Conservation (phyloP, 495 filamentous ascomycete species). For the Tuber umbilicatum region DNA sequence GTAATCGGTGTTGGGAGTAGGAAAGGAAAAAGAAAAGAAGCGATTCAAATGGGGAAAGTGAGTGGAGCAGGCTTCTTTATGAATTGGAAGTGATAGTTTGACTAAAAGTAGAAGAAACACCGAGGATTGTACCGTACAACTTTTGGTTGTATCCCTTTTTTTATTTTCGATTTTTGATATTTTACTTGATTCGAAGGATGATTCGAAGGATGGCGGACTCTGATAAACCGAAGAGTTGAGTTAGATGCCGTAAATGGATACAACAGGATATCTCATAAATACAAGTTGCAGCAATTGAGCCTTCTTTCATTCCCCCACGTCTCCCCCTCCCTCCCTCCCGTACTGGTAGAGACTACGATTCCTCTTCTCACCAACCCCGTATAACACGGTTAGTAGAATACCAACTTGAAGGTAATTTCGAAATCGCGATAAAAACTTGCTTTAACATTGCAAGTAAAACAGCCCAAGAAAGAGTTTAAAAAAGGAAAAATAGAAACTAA, state of each 20-base stretch:
- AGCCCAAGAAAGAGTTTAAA: not conserved
- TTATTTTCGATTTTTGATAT: not conserved
- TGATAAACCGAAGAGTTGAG: not conserved
- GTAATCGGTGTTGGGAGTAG: not conserved
- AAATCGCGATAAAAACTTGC: not conserved
- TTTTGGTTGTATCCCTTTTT: not conserved
- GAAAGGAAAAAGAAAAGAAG: not conserved
- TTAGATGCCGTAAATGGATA: not conserved
- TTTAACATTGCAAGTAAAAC: not conserved
- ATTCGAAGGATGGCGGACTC: not conserved
- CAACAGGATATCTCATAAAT: not conserved
- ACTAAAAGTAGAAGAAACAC: conserved; percentile 2
- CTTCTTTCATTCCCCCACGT: not conserved
- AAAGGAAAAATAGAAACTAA: not conserved
- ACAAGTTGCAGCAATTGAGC: not conserved
- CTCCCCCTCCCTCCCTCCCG: not conserved
- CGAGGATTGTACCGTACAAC: not conserved
- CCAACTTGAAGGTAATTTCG: not conserved
- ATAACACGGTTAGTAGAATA: not conserved
- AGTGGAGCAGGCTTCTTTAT: not conserved
- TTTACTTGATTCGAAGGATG: not conserved
- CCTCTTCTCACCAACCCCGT: not conserved
- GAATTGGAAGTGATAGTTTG: not conserved
- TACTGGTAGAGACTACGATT: not conserved
- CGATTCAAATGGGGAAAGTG: not conserved